These are phyloP conservation scores for Penicillium lividum DNA, from an alignment of 495 filamentous ascomycete species.

Conservation along the genomic window DNA sequence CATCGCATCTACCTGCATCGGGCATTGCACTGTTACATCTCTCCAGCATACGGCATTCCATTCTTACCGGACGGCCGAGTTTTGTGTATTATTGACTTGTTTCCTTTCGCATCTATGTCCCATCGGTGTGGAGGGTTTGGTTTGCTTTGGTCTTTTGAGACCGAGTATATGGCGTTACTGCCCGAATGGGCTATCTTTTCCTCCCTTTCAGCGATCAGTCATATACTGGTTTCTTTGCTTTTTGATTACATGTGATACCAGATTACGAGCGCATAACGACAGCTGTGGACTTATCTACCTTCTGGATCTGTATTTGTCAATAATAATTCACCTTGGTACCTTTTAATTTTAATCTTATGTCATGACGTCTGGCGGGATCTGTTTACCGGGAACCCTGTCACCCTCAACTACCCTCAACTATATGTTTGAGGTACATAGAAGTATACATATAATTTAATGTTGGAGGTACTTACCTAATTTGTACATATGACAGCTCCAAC, in stretches of 20 bases:
- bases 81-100: slow-evolving; percentile 26
- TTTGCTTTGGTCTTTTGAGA: slow-evolving; percentile 22
- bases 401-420: too few species aligned
- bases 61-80: slow-evolving; percentile 19
- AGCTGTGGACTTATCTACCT: slow-evolving; percentile 21
- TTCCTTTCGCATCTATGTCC: slow-evolving; percentile 16
- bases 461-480: too few species aligned
- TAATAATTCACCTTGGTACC: slow-evolving; percentile 13
- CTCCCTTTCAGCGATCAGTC: slow-evolving; percentile 1
- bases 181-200: not conserved
- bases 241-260: slow-evolving; percentile 36
- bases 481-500: too few species aligned
- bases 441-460: too few species aligned
- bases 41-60: slow-evolving; percentile 22
- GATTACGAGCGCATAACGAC: slow-evolving; percentile 38
- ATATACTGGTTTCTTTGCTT: not conserved
- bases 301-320: slow-evolving; percentile 40
- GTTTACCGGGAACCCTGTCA: too few species aligned
- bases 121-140: slow-evolving; percentile 5
- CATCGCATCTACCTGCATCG: slow-evolving; percentile 31
- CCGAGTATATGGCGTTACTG: slow-evolving; percentile 29
- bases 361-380: not conserved
- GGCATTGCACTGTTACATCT: slow-evolving; percentile 29
- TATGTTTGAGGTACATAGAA: too few species aligned
- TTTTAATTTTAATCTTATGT: not conserved